These are phyloP conservation scores for Nannizziopsis arthrosporioides DNA, from an alignment of 2,329 filamentous ascomycete species.

Conservation along the genomic window DNA sequence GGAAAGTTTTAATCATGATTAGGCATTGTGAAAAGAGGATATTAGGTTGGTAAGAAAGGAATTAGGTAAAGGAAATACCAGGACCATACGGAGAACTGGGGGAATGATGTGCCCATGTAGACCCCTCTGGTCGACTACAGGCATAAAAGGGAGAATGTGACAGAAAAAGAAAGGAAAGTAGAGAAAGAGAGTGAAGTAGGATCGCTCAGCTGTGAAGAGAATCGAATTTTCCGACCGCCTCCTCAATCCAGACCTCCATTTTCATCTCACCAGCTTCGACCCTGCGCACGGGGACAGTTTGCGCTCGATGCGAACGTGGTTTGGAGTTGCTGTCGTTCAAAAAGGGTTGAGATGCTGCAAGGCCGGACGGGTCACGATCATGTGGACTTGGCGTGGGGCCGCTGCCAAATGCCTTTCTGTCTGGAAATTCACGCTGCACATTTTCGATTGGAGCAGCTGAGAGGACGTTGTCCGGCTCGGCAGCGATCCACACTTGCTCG, in stretches of 20 bases:
- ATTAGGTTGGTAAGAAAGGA: no score
- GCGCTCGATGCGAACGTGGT: conserved; percentile 44
- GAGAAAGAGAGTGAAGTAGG: background rate
- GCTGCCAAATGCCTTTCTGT: background rate
- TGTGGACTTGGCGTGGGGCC: conserved; percentile 2
- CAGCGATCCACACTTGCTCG: conserved; percentile 51
- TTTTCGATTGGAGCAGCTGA: background rate
- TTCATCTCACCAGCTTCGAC: conserved; percentile 55
- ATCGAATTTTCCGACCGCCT: conserved; percentile 44
- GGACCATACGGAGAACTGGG: no score
- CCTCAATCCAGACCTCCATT: conserved; percentile 60
- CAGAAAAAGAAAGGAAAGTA: background rate
- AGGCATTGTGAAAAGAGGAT: no score
- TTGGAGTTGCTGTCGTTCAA: conserved; percentile 23
- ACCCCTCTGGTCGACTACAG: no score
- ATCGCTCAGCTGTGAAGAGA: conserved; percentile 24
- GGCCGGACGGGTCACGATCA: background rate
- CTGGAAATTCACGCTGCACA: background rate
- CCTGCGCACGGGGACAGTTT: conserved; percentile 49
- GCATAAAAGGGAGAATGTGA: no score
- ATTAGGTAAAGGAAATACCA: no score
- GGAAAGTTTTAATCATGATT: no score
- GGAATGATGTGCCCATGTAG: no score
- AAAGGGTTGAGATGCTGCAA: conserved; percentile 17
- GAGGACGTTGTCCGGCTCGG: conserved; percentile 34